Evolutionary conservation across 805 yeast genomes (phyloP).

Genomic region (Ogataea methanolica): DNA sequence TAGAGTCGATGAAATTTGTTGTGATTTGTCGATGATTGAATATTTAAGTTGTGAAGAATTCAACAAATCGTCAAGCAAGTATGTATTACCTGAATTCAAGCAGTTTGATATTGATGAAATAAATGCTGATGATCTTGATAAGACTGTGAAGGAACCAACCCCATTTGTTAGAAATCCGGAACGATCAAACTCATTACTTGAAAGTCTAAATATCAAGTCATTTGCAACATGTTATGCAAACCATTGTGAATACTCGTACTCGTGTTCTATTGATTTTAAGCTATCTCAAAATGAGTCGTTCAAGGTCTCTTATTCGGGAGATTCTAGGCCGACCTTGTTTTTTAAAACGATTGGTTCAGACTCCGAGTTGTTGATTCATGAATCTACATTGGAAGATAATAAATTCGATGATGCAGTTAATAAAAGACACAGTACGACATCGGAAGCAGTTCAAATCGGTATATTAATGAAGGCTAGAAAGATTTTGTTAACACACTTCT

Average conservation of each 20-base stretch:
- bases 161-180: slow-evolving; percentile 1
- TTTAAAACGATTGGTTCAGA: slow-evolving; percentile 59
- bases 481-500: slow-evolving; percentile 82
- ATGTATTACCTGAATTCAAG: slow-evolving; percentile 9
- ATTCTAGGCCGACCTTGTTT: slow-evolving; percentile 73
- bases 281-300: slow-evolving; percentile 33
- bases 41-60: slow-evolving; percentile 31
- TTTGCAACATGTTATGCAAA: slow-evolving; percentile 68
- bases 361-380: slow-evolving; percentile 82
- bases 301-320: slow-evolving; percentile 88
- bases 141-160: background rate
- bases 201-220: slow-evolving; percentile 37
- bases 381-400: slow-evolving; percentile 85
- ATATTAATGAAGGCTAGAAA: slow-evolving; percentile 66
- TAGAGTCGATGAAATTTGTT: slow-evolving; percentile 15
- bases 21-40: slow-evolving; percentile 12
- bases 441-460: slow-evolving; percentile 76
- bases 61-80: slow-evolving; percentile 8
- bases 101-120: slow-evolving; percentile 26
- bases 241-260: slow-evolving; percentile 83
- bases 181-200: slow-evolving; percentile 27
- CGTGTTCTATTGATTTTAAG: slow-evolving; percentile 49
- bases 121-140: slow-evolving; percentile 17
- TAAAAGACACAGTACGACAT: slow-evolving; percentile 83
- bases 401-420: slow-evolving; percentile 70